Conservation (phyloP, 805 yeast species). For the Kuraishia capsulata region DNA sequence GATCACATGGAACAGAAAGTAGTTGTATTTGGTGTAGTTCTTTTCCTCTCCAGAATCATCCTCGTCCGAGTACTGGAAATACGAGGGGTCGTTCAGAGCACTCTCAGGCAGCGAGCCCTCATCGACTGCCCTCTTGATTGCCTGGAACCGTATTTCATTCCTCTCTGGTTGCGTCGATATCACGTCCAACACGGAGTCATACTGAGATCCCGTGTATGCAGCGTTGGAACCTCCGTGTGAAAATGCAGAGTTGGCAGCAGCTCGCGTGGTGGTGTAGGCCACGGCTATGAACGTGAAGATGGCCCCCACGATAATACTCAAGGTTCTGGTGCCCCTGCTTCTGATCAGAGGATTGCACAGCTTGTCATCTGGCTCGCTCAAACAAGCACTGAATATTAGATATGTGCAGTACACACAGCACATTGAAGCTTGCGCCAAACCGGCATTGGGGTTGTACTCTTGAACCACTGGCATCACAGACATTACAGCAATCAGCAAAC, state of each 20-base stretch:
- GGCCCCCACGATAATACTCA: slow-evolving; percentile 84
- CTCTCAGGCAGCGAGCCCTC: slow-evolving; percentile 93
- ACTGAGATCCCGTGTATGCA: slow-evolving; percentile 26
- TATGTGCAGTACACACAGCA: slow-evolving; percentile 91
- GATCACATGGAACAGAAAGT: slow-evolving; percentile 79
- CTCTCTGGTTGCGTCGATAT: slow-evolving; percentile 41
- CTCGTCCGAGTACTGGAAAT: slow-evolving; percentile 41
- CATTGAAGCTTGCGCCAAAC: slow-evolving; percentile 94
- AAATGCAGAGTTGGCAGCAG: slow-evolving; percentile 76
- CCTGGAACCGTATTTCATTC: slow-evolving; percentile 74
- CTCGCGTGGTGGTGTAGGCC: slow-evolving; percentile 95
- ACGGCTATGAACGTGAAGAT: slow-evolving; percentile 89
- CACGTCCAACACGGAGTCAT: slow-evolving; percentile 32
- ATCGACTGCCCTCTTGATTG: slow-evolving; percentile 89
- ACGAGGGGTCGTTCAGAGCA: slow-evolving; percentile 68
- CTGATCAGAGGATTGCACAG: slow-evolving; percentile 87
- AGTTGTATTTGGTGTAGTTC: slow-evolving; percentile 67
- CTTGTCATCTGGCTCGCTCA: slow-evolving; percentile 93
- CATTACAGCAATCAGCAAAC: slow-evolving; percentile 53
- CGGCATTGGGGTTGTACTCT: slow-evolving; percentile 90
- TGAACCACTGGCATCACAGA: slow-evolving; percentile 81
- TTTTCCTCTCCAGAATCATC: slow-evolving; percentile 50
- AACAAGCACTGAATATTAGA: slow-evolving; percentile 82
- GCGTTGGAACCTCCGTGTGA: slow-evolving; percentile 24
- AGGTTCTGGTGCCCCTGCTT: slow-evolving; percentile 82